Base-by-base conservation (phyloP, 2,329 filamentous ascomycete species). In the Aspergillus pseudonomiae region DNA sequence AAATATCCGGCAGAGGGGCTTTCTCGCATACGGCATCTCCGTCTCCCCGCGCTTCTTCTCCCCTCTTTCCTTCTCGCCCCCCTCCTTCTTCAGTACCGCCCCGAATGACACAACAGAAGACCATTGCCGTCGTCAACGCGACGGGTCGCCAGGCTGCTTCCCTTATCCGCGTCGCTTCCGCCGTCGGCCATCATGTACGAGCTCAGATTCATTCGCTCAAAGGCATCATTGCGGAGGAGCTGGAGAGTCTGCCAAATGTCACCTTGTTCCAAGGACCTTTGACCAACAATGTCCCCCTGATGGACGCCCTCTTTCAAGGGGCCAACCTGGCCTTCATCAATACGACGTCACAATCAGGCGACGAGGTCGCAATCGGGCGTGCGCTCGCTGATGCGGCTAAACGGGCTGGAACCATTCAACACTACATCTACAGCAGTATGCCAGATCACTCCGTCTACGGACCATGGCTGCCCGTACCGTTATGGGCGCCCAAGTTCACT, bases 341-440 rank as follows among this genome's bases (percentile, higher is more conserved):
- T 82, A 99, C 95, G 48, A 96, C 93, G 6, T 96, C 96, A 73
- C 97, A 96, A 82, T 74, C 78, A 48, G 95, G 94, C 58, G 93
- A 98, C 79, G 95, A 99, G 82, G 86, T 95, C 63, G 88, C 89
- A 45, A 96, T 97, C 70, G 95, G 95, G 67, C 90, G 91, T 76
- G 91, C 92, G 2, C 85, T 97, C 64, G 95, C 94, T 64, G 92
- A 97, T 74, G 93, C 93, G 16, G 94, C 94, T 59, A 94, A 95
- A 77, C 89, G 86, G 71, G 91, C 90, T 45, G 89, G 91, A 57
- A 74, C 79, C 34, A 88, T 98, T 54, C 88, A 93, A 72, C 95
- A 98, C 79, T 97, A 93, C 78, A 87, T 99, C 75, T 99, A 97
- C 81, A 96, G 93, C 70, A 96, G 93, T 73, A 97, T 98, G 94